phyloP scores from a whole-genome alignment of 257 asterid species.

The Jaltomata sinuosa region DNA sequence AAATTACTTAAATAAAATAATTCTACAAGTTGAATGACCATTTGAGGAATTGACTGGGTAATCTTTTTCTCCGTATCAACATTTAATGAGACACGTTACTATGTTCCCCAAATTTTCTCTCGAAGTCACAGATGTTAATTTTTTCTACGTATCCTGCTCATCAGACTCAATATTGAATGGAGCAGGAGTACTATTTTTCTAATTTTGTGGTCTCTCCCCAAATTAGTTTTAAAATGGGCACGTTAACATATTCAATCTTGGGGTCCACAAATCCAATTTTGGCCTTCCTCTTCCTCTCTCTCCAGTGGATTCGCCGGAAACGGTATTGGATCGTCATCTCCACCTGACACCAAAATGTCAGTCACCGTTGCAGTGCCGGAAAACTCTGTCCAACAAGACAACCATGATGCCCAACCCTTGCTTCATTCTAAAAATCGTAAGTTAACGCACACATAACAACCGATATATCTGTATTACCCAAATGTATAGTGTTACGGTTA shows the following conservation, averaged over 20 bases:
- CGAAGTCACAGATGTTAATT: background rate
- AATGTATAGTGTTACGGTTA: background rate
- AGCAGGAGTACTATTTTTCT: too few species aligned
- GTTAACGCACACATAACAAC: constrained; percentile 1
- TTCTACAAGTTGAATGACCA: too few species aligned
- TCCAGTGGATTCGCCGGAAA: constrained; percentile 8
- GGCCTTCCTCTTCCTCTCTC: constrained; percentile 21
- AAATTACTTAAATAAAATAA: too few species aligned
- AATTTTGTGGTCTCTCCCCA: too few species aligned
- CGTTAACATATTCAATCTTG: constrained; percentile 23
- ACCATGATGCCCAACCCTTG: constrained; percentile 45
- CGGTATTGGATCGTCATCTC: constrained; percentile 2
- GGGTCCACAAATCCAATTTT: constrained; percentile 28
- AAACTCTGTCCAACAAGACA: constrained; percentile 26
- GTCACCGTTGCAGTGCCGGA: constrained; percentile 27
- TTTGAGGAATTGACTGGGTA: too few species aligned
- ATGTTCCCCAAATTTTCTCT: background rate
- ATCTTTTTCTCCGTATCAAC: too few species aligned
- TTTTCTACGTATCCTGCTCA: too few species aligned
- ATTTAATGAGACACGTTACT: background rate
- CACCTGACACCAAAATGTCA: constrained; percentile 40
- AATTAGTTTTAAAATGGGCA: constrained; percentile 27
- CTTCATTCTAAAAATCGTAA: constrained; percentile 58
- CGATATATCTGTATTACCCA: background rate
- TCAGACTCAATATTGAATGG: too few species aligned